These are phyloP conservation scores for Fraxinus americana DNA, from an alignment of 257 asterid species.

Conservation along the genomic window DNA sequence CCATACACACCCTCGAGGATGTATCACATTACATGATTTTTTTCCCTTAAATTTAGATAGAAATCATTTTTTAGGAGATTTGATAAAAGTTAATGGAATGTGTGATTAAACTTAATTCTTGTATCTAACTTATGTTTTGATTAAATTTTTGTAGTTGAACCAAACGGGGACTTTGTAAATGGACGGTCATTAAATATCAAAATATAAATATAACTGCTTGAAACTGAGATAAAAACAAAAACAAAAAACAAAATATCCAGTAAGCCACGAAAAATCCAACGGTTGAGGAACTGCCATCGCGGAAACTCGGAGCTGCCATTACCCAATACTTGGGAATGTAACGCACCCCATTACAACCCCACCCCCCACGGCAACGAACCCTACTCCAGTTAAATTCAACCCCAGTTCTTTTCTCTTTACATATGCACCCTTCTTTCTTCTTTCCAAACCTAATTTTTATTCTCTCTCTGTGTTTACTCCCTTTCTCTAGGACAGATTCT, in stretches of 20 bases:
- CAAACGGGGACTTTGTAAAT: no score
- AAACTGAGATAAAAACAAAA: background rate
- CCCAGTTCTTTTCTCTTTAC: conserved; percentile 29
- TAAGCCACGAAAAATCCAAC: conserved; percentile 31
- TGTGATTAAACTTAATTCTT: no score
- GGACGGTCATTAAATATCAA: background rate
- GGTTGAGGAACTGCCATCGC: conserved; percentile 47
- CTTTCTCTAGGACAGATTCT: background rate
- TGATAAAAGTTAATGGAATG: no score
- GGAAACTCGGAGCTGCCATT: conserved; percentile 63
- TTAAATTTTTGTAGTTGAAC: no score
- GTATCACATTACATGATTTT: no score
- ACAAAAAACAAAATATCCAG: background rate
- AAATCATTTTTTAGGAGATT: no score
- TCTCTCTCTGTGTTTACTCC: background rate
- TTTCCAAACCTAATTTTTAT: conserved; percentile 1
- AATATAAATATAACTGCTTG: no score
- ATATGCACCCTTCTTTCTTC: conserved; percentile 30
- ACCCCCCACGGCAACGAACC: background rate
- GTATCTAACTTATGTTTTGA: no score
- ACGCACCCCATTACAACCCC: conserved; percentile 14
- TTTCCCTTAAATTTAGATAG: no score
- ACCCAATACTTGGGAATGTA: conserved; percentile 55
- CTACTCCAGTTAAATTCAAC: conserved; percentile 32
- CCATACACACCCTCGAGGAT: no score